Conservation (phyloP, 2,329 filamentous ascomycete species). For the Colletotrichum scovillei region DNA sequence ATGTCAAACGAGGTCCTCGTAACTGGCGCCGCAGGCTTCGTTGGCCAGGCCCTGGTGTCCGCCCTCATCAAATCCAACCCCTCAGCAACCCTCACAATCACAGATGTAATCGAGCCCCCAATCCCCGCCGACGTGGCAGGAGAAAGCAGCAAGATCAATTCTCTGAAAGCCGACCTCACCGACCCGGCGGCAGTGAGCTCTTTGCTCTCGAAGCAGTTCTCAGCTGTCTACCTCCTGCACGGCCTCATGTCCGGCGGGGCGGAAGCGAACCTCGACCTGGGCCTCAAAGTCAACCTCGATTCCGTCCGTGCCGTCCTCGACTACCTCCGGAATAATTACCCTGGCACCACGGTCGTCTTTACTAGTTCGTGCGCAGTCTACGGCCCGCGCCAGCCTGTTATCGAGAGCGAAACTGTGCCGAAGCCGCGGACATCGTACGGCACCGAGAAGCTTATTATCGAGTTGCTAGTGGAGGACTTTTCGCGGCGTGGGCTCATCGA, state of each 20-base stretch:
- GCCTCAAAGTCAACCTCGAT: slow-evolving; percentile 69
- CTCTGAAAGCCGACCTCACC: slow-evolving; percentile 48
- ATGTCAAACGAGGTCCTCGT: slow-evolving; percentile 62
- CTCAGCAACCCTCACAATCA: slow-evolving; percentile 60
- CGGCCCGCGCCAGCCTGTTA: slow-evolving; percentile 55
- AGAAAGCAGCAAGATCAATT: slow-evolving; percentile 36
- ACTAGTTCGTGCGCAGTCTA: slow-evolving; percentile 71
- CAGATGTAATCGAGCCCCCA: slow-evolving; percentile 66
- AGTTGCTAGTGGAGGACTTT: slow-evolving; percentile 66
- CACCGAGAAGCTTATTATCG: slow-evolving; percentile 71
- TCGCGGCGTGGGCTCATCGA: slow-evolving; percentile 65
- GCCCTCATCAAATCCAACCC: slow-evolving; percentile 59
- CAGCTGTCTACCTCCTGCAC: slow-evolving; percentile 69
- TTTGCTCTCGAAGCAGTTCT: slow-evolving; percentile 47
- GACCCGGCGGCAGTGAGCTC: slow-evolving; percentile 42
- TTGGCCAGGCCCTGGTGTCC: slow-evolving; percentile 70
- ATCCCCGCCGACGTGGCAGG: slow-evolving; percentile 54
- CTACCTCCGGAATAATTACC: slow-evolving; percentile 55
- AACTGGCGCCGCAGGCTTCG: slow-evolving; percentile 73
- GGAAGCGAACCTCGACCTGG: slow-evolving; percentile 66
- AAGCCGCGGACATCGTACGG: slow-evolving; percentile 70
- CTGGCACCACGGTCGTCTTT: slow-evolving; percentile 66
- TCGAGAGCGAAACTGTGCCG: slow-evolving; percentile 54
- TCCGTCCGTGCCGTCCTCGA: slow-evolving; percentile 66
- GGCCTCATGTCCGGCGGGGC: slow-evolving; percentile 73